Evolutionary conservation across 495 filamentous ascomycete species (phyloP), one percentile per base, ranked within the genome.

Genomic region (Rostrohypoxylon terebratum): DNA sequence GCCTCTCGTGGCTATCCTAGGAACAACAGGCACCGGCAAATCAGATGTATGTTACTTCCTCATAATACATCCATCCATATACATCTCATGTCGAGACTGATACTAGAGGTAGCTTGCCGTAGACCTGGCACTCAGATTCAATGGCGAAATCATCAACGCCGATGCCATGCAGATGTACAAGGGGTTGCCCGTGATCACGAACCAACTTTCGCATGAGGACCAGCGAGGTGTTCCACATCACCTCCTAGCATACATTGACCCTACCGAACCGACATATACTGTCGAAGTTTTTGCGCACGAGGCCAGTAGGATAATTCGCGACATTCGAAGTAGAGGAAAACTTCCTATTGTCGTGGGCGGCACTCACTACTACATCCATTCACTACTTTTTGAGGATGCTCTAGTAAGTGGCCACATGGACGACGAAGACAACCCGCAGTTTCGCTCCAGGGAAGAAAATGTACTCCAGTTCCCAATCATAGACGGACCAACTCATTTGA

Each of bases 151-250:
- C 59, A 93, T 99, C 84, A 99, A 99, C 77, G 94, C 92, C 57
- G 96, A 99, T 82, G 96, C 96, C n/a, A 96, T 99, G 93, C 96
- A 98, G 78, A 90, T 99, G 86, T 99, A 99, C 75, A 84, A 88
- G 36, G 96, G 94, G 8, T 84, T 99, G 18, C 94, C 96, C 0
- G 92, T 98, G 69, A 94, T 98, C 62, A 99, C 96, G 16, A 99
- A 99, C 80, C 95, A 98, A 77, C 90, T 97, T 67, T 85, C 92
- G 0, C 48, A 77, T 11, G 86, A 87, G 23, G 94, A 99, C 76
- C 89, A 89, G 76, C 86, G 90, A 66, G 92, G 91, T 21, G 86
- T 99, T 33, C 92, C 92, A 16, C 96, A 99, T 77, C 95, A 99
- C 81, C 83, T 98, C 10, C 84, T 99, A 2, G 92, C 92, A 38